Percentiles rank a stretch among this genome's conserved stretches.
Conservation (phyloP, 768 basidiomycete genomes). For the Lactarius hatsudake region DNA sequence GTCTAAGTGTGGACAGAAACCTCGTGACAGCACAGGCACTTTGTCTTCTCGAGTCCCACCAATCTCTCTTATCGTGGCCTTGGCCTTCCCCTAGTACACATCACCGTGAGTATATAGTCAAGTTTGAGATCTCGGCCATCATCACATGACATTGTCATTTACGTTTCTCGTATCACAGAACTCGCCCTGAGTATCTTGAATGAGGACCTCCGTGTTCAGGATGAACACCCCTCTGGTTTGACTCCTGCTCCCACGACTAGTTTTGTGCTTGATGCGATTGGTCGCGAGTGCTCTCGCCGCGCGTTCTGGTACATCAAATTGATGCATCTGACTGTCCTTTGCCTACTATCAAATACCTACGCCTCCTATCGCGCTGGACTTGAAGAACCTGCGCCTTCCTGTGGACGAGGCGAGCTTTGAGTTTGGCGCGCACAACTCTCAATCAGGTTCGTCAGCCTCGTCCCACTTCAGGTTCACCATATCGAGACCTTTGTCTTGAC, state of each 20-base stretch:
- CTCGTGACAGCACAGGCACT: constrained; percentile 75
- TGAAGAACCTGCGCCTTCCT: constrained; percentile 64
- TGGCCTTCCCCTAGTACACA: constrained; percentile 26
- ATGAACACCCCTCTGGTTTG: constrained; percentile 57
- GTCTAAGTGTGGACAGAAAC: constrained; percentile 58
- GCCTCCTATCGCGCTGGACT: constrained; percentile 42
- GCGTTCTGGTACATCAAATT: constrained; percentile 78
- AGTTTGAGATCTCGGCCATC: neutral
- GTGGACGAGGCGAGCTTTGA: constrained; percentile 82
- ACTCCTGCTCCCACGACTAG: constrained; percentile 58
- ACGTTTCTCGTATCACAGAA: constrained; percentile 39
- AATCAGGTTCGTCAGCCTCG: constrained; percentile 20
- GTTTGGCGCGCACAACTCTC: constrained; percentile 36
- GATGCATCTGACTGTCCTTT: constrained; percentile 49
- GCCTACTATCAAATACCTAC: constrained; percentile 39
- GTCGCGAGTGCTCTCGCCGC: constrained; percentile 76
- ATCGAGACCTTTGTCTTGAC: neutral
- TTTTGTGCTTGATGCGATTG: constrained; percentile 58
- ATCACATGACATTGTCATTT: constrained; percentile 7
- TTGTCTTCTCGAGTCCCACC: constrained; percentile 68
- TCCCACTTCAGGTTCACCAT: neutral
- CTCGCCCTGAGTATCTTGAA: constrained; percentile 66
- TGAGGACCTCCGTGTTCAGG: constrained; percentile 61
- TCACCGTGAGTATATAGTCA: constrained; percentile 32
- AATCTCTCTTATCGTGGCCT: constrained; percentile 39